Evolutionary conservation across 1,284 basidiomycete genomes (phyloP), one percentile per base, ranked within the genome.

Genomic region (Agroathelia rolfsii): DNA sequence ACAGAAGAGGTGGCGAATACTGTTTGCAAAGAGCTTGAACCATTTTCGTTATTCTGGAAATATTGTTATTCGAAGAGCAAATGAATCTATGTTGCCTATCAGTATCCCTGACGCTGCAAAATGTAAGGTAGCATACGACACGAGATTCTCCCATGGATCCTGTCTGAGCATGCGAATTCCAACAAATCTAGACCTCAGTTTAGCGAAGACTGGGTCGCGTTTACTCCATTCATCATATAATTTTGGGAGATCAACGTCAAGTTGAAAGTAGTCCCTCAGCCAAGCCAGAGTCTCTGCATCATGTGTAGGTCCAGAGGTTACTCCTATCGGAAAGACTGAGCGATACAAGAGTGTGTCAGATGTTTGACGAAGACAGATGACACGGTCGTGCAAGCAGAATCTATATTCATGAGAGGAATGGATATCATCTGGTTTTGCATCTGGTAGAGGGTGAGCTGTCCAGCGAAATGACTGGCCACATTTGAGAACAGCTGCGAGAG

Each of bases 31-130:
- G 66, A 40, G 69, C 60, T 44, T 81, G 80, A 22, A 95, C 76
- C 78, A 96, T 90, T 38, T 82, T 83, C 4, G 86, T 84, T 49
- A 95, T 96, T 1, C 92, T 79, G 2, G 74, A 59, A 32, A 96
- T 98, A 48, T 98, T 94, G 54, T 98, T 98, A 51, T 97, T 98
- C 1, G 92, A 89, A 11, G 92, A 96, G 50, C 94, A 98, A 43
- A 99, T 96, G 60, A 98, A 98, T 6, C 92, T 94, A 41, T 3
- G 16, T 23, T 37, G 18, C 21, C 23, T 19, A 28, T 21, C 18
- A 25, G 37, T 33, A 32, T 37, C 27, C 37, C 40, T 28, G 32
- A 42, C 24, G 13, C 22, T 24, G 21, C 13, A 31, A 32, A 35
- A 19, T n/a, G 12, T 22, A 8, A 34, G 18, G 28, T 25, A 28